These are phyloP conservation scores for Misopates orontium DNA, from an alignment of 257 asterid genomes.

Conservation along the genomic window DNA sequence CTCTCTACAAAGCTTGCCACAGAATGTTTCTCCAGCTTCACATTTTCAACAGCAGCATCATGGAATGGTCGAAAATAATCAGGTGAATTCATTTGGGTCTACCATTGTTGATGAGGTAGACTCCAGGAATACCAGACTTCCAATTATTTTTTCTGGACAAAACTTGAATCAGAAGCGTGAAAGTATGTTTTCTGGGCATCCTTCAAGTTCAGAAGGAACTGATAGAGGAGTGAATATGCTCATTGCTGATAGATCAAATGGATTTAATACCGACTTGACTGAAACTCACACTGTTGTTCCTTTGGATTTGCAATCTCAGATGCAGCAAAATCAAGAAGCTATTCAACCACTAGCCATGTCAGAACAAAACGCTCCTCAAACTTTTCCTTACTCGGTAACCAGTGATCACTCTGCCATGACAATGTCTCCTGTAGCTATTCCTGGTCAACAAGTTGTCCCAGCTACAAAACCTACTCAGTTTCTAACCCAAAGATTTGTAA, in stretches of 20 bases:
- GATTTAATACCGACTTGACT: slow-evolving; percentile 36
- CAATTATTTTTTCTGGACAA: slow-evolving; percentile 43
- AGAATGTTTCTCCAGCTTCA: slow-evolving; percentile 38
- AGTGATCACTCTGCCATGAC: slow-evolving; percentile 43
- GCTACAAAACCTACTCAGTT: slow-evolving; percentile 33
- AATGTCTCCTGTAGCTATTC: slow-evolving; percentile 26
- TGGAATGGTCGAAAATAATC: slow-evolving; percentile 26
- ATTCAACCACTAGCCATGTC: slow-evolving; percentile 38
- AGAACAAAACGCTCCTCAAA: slow-evolving; percentile 38
- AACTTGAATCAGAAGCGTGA: slow-evolving; percentile 39
- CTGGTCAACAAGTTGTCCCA: slow-evolving; percentile 31
- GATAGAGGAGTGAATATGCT: slow-evolving; percentile 31
- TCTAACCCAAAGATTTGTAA: slow-evolving; percentile 40
- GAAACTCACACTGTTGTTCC: slow-evolving; percentile 32
- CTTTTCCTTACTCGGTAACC: slow-evolving; percentile 35
- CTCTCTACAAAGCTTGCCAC: slow-evolving; percentile 26
- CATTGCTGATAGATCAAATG: slow-evolving; percentile 37
- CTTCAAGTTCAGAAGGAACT: slow-evolving; percentile 37
- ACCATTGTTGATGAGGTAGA: slow-evolving; percentile 41
- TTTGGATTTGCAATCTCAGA: slow-evolving; percentile 33
- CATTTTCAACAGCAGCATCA: slow-evolving; percentile 36
- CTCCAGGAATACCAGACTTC: slow-evolving; percentile 34
- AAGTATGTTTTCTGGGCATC: slow-evolving; percentile 38
- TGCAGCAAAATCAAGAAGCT: slow-evolving; percentile 37
- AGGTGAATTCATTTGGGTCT: slow-evolving; percentile 35